Evolutionary conservation across 169 alveolate species (phyloP), one percentile per base, ranked within the genome.

Genomic region (Amoebophrya sp.): DNA sequence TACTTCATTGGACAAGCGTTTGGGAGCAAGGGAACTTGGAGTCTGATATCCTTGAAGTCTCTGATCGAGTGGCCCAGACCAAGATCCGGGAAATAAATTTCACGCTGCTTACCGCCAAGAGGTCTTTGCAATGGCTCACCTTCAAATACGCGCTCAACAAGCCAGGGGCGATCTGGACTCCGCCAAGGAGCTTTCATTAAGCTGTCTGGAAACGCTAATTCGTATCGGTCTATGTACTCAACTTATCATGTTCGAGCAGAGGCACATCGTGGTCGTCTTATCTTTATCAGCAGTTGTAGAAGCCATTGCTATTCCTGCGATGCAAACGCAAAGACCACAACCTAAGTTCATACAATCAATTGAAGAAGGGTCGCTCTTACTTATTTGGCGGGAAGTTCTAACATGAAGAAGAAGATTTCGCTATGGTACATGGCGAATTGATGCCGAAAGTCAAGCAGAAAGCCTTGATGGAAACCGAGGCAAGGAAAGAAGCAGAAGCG

Each of bases 51-150:
- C 12, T 65, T 10, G 18, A 6, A 29, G n/a, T 36, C 36, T 26
- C 18, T 36, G 83, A 65, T 36, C 83, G 83, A 36, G 83, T 65
- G 83, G 83, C 83, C 38, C 83, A 65, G 83, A 65, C 83, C 33
- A 65, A 65, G n/a, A 65, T 65, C 83, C 83, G 83, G 10, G 83
- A 65, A 26, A 65, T 65, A 29, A 65, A 65, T 36, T 65, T 65
- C 83, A 65, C 83, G 33, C 83, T 65, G 36, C 18, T 36, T 10
- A 12, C 33, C 36, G 83, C 83, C 10, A 65, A 65, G 33, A 29
- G 83, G 10, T 65, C 83, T 29, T 36, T 65, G 33, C 83, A 65
- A 36, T 65, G 83, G 83, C 83, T 65, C 33, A 65, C 83, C 38
- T 26, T 18, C 26, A 65, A 65, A 26, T 65, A 65, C 83, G 83